A percentile compares a stretch with the other conserved stretches of the same genome.
Evolutionary conservation across 139 green algal species (phyloP).

Genomic region (Picochlorum sp.): DNA sequence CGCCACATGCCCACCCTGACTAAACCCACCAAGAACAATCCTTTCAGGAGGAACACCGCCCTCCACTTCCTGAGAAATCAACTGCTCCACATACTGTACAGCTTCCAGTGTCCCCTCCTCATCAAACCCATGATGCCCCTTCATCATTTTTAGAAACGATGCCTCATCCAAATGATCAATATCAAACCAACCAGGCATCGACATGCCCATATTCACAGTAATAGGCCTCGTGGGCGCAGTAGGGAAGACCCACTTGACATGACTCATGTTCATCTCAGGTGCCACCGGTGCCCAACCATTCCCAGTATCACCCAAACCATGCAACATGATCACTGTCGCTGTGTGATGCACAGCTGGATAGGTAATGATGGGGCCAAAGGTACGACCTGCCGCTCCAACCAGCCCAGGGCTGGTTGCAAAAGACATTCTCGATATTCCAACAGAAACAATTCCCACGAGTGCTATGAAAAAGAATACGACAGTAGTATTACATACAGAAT

Average conservation of each 20-base stretch:
- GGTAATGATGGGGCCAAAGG: conserved; percentile 13
- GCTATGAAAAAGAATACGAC: background rate
- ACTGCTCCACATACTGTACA: conserved; percentile 12
- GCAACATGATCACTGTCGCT: conserved; percentile 35
- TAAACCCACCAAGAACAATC: conserved; percentile 34
- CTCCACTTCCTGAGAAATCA: conserved; percentile 30
- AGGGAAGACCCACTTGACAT: conserved; percentile 38
- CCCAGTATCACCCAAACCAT: conserved; percentile 29
- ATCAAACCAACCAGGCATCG: conserved; percentile 48
- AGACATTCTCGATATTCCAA: background rate
- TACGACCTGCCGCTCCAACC: background rate
- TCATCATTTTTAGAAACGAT: conserved; percentile 23
- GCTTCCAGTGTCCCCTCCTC: conserved; percentile 18
- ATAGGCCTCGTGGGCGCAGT: conserved; percentile 38
- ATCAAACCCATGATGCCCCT: conserved; percentile 15
- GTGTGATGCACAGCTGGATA: conserved; percentile 6
- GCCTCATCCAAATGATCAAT: conserved; percentile 24
- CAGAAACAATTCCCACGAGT: background rate
- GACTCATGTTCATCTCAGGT: conserved; percentile 22
- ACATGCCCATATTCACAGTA: conserved; percentile 38
- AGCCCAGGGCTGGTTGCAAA: background rate
- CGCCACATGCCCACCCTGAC: conserved; percentile 35
- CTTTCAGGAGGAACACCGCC: conserved; percentile 24
- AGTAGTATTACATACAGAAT: no score
- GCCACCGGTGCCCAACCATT: conserved; percentile 30